Conservation (phyloP, 257 asterid species). For the Hygrophila difformis region DNA sequence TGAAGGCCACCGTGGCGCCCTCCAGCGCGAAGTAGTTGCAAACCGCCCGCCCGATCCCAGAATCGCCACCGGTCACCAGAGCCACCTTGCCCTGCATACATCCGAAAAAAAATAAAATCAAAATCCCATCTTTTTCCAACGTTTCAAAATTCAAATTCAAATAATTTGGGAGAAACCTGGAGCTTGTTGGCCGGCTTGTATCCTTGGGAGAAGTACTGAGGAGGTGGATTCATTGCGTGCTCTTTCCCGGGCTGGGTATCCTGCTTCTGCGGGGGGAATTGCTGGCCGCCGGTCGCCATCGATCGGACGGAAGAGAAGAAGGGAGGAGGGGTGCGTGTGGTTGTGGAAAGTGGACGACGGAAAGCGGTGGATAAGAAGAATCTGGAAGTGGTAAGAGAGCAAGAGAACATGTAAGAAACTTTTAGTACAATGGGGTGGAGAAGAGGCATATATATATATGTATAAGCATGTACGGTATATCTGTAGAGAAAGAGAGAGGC, state of each 20-base stretch:
- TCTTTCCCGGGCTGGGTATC: constrained; percentile 74
- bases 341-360: not conserved
- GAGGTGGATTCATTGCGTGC: constrained; percentile 67
- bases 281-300: constrained; percentile 47
- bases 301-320: constrained; percentile 14
- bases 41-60: constrained; percentile 74
- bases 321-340: not conserved
- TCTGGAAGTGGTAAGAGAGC: constrained; percentile 10
- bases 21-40: constrained; percentile 49
- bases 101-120: no score
- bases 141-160: not conserved
- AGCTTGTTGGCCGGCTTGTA: constrained; percentile 68
- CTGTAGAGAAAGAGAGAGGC: no score
- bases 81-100: constrained; percentile 76
- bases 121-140: not conserved
- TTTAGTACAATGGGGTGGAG: not conserved
- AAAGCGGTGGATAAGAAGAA: constrained; percentile 3
- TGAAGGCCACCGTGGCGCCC: constrained; percentile 74
- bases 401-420: constrained; percentile 1
- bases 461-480: not conserved
- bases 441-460: not conserved
- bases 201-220: constrained; percentile 22
- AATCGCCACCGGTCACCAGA: constrained; percentile 66
- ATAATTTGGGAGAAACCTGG: constrained; percentile 13
- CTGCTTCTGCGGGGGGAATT: constrained; percentile 63